Base-by-base conservation (phyloP, 768 basidiomycete species). In the Lactifluus subvellereus region DNA sequence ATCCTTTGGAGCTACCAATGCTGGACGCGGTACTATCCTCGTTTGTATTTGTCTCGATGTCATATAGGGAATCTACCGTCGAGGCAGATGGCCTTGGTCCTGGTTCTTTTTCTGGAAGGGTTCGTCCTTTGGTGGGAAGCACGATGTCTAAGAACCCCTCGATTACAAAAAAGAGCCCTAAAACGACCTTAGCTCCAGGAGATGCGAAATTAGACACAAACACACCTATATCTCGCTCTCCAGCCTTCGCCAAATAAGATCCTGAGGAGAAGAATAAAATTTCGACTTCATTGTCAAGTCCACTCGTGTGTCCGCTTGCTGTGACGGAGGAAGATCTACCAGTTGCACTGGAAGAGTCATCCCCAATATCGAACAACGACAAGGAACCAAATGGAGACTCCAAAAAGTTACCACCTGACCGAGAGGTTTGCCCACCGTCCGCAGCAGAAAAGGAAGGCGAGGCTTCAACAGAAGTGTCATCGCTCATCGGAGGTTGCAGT, bases 131-230 rank as follows among this genome's bases (percentile, higher is more conserved):
- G 13, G 74, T 73, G 2, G 92, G 91, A 54, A 96, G 77, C 27
- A 90, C 77, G 49, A 98, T 95, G 70, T 99, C 97, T 40, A 99
- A 76, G 74, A 97, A 93, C 0, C 97, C 97, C 67, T 98, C 94
- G 50, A 97, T 94, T 50, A 97, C 91, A 69, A 93, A 97, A 79
- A 94, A 97, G 27, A 96, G 75, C 27, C 90, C 91, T 87, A 54
- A 33, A 54, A 33, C 6, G 11, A 45, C 43, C 45, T 45, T 18
- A 54, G 50, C 51, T 22, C 27, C 48, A 2, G 40, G 64, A 42
- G 64, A 56, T n/a, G 49, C 1, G 18, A 40, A 49, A 13, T 16
- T 3, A 54, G 35, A 49, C n/a, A 32, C 32, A 27, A 33, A 67
- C 71, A 64, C 60, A 85, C 94, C 94, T 59, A 91, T 88, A 66